phyloP scores from a whole-genome alignment of 495 filamentous ascomycete genomes.

The Lentithecium fluviatile region DNA sequence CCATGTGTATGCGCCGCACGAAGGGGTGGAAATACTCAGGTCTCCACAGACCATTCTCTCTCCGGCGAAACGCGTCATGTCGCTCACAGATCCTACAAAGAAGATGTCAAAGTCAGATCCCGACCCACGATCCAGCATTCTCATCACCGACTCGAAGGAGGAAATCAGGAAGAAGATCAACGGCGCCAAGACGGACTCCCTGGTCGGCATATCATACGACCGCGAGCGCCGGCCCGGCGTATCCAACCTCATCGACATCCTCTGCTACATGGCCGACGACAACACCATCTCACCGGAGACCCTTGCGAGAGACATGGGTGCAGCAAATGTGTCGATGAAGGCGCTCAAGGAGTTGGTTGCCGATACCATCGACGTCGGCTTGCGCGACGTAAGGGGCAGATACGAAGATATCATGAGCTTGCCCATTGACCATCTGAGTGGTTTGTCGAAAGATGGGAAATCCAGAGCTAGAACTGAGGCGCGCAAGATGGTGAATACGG shows the following conservation, averaged over 20 bases:
- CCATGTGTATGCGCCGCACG: slow-evolving; percentile 52
- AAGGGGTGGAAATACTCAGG: slow-evolving; percentile 52
- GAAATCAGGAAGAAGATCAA: slow-evolving; percentile 66
- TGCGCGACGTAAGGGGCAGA: slow-evolving; percentile 60
- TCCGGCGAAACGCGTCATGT: slow-evolving; percentile 83
- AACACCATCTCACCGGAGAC: slow-evolving; percentile 49
- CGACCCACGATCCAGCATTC: slow-evolving; percentile 69
- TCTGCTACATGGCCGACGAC: slow-evolving; percentile 59
- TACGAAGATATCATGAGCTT: slow-evolving; percentile 55
- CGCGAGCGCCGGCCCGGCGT: slow-evolving; percentile 71
- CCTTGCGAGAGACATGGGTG: slow-evolving; percentile 54
- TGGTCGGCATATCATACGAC: slow-evolving; percentile 66
- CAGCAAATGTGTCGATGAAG: slow-evolving; percentile 50
- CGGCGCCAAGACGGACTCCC: slow-evolving; percentile 73
- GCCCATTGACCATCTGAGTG: no score
- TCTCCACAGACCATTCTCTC: slow-evolving; percentile 73
- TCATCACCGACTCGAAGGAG: slow-evolving; percentile 67
- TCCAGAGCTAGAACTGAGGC: no score
- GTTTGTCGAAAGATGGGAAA: no score
- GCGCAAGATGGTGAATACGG: no score
- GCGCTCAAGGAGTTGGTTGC: slow-evolving; percentile 66
- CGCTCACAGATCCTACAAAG: slow-evolving; percentile 65
- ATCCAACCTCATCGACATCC: slow-evolving; percentile 77
- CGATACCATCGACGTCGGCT: slow-evolving; percentile 52
- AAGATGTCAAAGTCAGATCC: slow-evolving; percentile 95